phyloP scores from a whole-genome alignment of 805 yeast species.

The Kuraishia ogatae region DNA sequence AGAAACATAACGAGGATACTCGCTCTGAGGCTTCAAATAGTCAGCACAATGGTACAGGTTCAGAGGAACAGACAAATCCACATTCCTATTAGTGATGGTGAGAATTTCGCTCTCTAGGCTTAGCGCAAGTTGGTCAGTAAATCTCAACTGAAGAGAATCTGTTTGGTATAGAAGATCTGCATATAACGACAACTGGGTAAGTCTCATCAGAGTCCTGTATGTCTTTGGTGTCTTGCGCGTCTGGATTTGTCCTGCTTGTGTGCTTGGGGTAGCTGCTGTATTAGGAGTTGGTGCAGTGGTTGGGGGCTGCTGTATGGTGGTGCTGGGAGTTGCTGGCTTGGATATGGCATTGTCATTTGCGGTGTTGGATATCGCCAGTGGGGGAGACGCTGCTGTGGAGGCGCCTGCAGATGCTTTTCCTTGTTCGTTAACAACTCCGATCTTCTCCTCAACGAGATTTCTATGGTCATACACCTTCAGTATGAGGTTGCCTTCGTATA shows the following conservation, averaged over 20 bases:
- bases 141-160: slow-evolving; percentile 62
- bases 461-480: slow-evolving; percentile 85
- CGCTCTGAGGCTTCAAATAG: slow-evolving; percentile 37
- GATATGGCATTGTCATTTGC: neutral
- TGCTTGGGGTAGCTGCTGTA: neutral
- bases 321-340: slow-evolving; percentile 1
- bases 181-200: slow-evolving; percentile 73
- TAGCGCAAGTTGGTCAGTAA: slow-evolving; percentile 71
- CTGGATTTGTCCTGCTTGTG: slow-evolving; percentile 4
- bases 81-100: slow-evolving; percentile 66
- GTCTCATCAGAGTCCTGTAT: slow-evolving; percentile 69
- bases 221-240: slow-evolving; percentile 49
- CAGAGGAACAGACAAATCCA: slow-evolving; percentile 65
- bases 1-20: slow-evolving; percentile 29
- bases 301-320: neutral
- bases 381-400: too few species aligned
- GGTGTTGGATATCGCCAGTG: neutral
- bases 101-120: slow-evolving; percentile 86
- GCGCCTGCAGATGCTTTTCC: neutral
- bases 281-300: neutral
- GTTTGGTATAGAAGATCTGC: slow-evolving; percentile 82
- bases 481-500: slow-evolving; percentile 87
- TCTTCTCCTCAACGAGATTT: slow-evolving; percentile 21
- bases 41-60: slow-evolving; percentile 53
- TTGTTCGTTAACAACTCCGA: neutral